These are phyloP conservation scores for Termitomyces sp. DNA, from an alignment of 1,284 basidiomycete species.

Conservation along the genomic window DNA sequence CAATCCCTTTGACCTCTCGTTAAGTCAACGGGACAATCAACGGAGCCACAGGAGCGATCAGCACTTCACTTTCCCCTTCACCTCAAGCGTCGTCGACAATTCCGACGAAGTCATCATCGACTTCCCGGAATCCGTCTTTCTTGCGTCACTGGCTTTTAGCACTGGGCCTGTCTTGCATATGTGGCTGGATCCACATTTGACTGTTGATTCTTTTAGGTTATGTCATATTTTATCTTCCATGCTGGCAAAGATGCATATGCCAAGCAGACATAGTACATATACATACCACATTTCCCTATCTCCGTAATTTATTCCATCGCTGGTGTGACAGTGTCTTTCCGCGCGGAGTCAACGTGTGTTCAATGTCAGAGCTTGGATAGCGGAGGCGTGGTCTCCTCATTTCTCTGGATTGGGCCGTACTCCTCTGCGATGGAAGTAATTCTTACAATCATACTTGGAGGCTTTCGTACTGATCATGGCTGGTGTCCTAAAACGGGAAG, in stretches of 20 bases:
- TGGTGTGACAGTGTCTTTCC: neutral
- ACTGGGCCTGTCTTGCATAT: neutral
- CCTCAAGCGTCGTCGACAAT: neutral
- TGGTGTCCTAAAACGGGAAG: slow-evolving; percentile 23
- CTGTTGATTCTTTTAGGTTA: neutral
- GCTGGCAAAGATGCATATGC: neutral
- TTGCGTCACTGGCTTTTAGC: neutral
- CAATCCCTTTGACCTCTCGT: neutral
- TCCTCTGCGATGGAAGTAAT: neutral
- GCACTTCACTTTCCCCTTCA: slow-evolving; percentile 1
- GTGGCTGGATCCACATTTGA: slow-evolving; percentile 4
- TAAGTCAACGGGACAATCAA: slow-evolving; percentile 14
- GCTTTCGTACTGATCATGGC: too few relatives aligned
- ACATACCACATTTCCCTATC: neutral
- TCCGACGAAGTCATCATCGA: slow-evolving; percentile 7
- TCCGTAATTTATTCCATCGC: too few relatives aligned
- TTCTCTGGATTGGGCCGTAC: too few relatives aligned
- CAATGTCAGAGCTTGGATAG: neutral
- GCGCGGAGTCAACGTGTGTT: neutral
- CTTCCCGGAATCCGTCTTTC: neutral
- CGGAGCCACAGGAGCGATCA: neutral
- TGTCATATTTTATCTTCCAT: neutral
- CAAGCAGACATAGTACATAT: neutral
- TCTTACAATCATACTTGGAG: too few relatives aligned
- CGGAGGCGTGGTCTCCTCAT: neutral